Evolutionary conservation across 352 stramenopile species (phyloP).

Genomic region (Pythium rishiriense): DNA sequence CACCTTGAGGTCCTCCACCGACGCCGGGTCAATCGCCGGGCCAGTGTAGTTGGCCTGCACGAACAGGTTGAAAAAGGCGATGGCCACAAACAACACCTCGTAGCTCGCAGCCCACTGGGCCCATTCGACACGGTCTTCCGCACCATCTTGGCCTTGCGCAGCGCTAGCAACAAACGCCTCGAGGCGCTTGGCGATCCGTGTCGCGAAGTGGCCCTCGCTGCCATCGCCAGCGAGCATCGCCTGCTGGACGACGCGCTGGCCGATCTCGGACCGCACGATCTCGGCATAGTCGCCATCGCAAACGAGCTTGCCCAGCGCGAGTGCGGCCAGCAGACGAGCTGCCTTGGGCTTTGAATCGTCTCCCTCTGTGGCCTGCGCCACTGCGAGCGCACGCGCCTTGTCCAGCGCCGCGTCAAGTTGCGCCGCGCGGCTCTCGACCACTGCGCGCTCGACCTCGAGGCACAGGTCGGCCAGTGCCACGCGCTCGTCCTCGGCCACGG

Average conservation of each 20-base stretch:
- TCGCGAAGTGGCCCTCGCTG: conserved; percentile 45
- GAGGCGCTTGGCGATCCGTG: conserved; percentile 39
- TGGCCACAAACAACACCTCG: conserved; percentile 56
- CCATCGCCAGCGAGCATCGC: conserved; percentile 22
- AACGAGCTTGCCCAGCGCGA: conserved; percentile 56
- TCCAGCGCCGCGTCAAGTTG: conserved; percentile 31
- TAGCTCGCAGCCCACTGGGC: conserved; percentile 46
- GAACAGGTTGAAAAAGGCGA: conserved; percentile 76
- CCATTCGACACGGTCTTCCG: conserved; percentile 20
- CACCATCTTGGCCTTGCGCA: background rate
- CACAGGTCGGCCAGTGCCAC: conserved; percentile 40
- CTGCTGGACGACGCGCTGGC: conserved; percentile 35
- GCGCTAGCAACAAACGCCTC: conserved; percentile 37
- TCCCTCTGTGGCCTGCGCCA: no score
- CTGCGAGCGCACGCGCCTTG: background rate
- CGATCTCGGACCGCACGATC: conserved; percentile 43
- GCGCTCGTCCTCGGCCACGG: conserved; percentile 35
- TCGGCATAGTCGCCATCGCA: conserved; percentile 64
- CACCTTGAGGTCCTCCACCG: conserved; percentile 50
- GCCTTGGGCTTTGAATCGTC: no score
- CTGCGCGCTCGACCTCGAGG: conserved; percentile 49
- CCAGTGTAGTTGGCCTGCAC: conserved; percentile 85
- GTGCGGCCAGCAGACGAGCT: conserved; percentile 22
- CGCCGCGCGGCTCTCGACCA: conserved; percentile 51
- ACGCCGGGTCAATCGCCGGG: conserved; percentile 58